These are phyloP conservation scores for Microcyclospora tardicrescens DNA, from an alignment of 2,329 filamentous ascomycete genomes.

Conservation along the genomic window DNA sequence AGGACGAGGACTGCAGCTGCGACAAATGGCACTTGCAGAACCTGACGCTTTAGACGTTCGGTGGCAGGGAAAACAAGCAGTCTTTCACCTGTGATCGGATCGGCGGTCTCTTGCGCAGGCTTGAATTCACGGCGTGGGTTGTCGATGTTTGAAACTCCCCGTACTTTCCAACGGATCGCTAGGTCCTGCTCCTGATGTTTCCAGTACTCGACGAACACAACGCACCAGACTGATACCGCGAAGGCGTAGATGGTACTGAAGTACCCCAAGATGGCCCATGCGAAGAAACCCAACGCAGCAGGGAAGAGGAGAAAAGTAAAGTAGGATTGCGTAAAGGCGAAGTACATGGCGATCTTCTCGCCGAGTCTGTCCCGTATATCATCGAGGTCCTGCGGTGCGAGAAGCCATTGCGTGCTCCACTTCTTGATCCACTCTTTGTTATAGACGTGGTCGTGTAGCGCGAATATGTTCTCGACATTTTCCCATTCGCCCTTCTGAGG, in stretches of 20 bases:
- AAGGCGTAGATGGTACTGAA: conserved; percentile 75
- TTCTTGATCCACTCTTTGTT: conserved; percentile 43
- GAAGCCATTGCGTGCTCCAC: conserved; percentile 35
- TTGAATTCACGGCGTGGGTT: conserved; percentile 63
- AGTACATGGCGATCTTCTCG: conserved; percentile 75
- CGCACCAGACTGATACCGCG: conserved; percentile 70
- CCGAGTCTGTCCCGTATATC: conserved; percentile 39
- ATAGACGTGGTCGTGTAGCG: conserved; percentile 38
- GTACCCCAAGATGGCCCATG: conserved; percentile 71
- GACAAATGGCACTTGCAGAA: conserved; percentile 76
- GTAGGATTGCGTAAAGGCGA: conserved; percentile 85
- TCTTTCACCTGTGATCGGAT: conserved; percentile 70
- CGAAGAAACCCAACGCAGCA: conserved; percentile 59
- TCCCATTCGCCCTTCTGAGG: conserved; percentile 39
- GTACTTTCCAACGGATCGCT: conserved; percentile 76
- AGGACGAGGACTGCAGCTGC: conserved; percentile 57
- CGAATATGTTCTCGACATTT: conserved; percentile 36
- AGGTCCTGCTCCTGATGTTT: conserved; percentile 84
- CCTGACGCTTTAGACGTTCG: conserved; percentile 63
- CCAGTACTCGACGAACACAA: conserved; percentile 90
- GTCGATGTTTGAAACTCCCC: conserved; percentile 71
- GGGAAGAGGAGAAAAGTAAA: conserved; percentile 77
- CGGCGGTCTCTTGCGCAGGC: conserved; percentile 62
- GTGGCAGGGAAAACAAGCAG: conserved; percentile 62
- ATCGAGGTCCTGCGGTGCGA: conserved; percentile 36